A percentile compares a stretch with the other conserved stretches of the same genome.
These are phyloP conservation scores for barley (Hordeum vulgare) DNA, from an alignment of 176 grass and related monocot species.

Conservation along the genomic window MorexV3_pseudomolecules_assembly NC_058524.1:399778208-399778707, in stretches of 20 bases:
- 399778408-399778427: conserved; percentile 11
- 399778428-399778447: conserved; percentile 22
- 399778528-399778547: conserved; percentile 26
- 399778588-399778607: background rate
- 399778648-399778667: background rate
- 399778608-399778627: conserved; percentile 20
- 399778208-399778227: background rate
- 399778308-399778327: conserved; percentile 94
- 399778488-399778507: conserved; percentile 28
- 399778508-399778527: background rate
- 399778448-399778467: conserved; percentile 36
- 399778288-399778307: conserved; percentile 76
- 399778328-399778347: conserved; percentile 61
- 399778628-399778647: background rate
- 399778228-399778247: conserved; percentile 1
- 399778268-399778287: conserved; percentile 77
- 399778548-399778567: conserved; percentile 5
- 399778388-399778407: conserved; percentile 19
- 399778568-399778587: conserved; percentile 10
- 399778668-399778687: background rate
- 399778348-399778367: conserved; percentile 27
- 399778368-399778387: conserved; percentile 20
- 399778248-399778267: conserved; percentile 97
- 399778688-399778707: background rate
- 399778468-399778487: conserved; percentile 31